Evolutionary conservation across 2,329 filamentous ascomycete species (phyloP).

Genomic region (Trichophyton simii): DNA sequence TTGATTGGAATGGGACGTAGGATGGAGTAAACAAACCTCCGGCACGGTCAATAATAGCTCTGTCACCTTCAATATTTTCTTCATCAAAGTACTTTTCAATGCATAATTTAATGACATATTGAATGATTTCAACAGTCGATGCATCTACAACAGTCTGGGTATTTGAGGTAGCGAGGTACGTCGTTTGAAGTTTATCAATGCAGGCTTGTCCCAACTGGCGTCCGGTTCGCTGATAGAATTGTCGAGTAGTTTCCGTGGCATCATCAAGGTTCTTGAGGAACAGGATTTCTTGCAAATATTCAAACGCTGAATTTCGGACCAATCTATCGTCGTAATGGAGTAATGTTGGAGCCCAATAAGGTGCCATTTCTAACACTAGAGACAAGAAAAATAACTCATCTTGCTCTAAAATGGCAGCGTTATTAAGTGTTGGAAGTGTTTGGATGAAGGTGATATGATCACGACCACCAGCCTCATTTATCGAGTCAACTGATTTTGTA

Average conservation of each 20-base stretch:
- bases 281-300: constrained; percentile 31
- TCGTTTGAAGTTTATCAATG: constrained; percentile 23
- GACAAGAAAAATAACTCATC: constrained; percentile 24
- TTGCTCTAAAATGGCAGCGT: constrained; percentile 25
- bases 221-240: constrained; percentile 20
- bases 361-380: constrained; percentile 30
- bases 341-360: constrained; percentile 40
- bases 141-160: constrained; percentile 20
- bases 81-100: constrained; percentile 26
- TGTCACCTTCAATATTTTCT: constrained; percentile 24
- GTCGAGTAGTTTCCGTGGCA: constrained; percentile 18
- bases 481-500: constrained; percentile 37
- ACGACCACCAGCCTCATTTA: constrained; percentile 35
- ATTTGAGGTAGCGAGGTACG: constrained; percentile 20
- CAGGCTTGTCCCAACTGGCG: constrained; percentile 23
- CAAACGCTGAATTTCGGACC: constrained; percentile 35
- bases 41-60: constrained; percentile 22
- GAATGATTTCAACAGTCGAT: constrained; percentile 26
- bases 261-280: constrained; percentile 28
- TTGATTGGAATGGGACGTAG: no score
- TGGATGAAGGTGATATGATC: constrained; percentile 43
- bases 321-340: constrained; percentile 38
- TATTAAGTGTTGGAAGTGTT: constrained; percentile 30
- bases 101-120: constrained; percentile 27
- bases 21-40: constrained; percentile 21